phyloP scores from a whole-genome alignment of 495 filamentous ascomycete species.

The Daldinia concentrica region DNA sequence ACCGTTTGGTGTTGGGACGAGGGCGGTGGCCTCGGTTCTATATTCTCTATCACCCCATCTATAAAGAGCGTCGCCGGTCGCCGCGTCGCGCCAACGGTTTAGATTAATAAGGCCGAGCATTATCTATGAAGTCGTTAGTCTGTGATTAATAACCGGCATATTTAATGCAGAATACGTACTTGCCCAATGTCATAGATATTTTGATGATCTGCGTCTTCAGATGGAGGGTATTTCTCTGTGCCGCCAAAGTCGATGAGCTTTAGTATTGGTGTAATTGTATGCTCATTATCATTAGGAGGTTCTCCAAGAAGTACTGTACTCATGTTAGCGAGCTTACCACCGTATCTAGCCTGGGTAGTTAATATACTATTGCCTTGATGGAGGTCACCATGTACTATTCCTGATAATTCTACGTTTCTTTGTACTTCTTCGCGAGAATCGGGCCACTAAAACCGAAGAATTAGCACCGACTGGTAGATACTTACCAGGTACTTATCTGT shows the following conservation, averaged over 20 bases:
- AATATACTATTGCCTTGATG: background rate
- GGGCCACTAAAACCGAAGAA: background rate
- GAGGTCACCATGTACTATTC: constrained; percentile 2
- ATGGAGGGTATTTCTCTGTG: background rate
- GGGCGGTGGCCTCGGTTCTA: background rate
- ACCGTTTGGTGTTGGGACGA: background rate
- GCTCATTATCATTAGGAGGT: background rate
- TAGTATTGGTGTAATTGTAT: background rate
- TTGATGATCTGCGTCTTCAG: background rate
- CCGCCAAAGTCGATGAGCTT: background rate
- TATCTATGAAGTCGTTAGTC: background rate
- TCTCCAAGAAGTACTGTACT: background rate
- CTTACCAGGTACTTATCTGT: background rate
- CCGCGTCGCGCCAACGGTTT: background rate
- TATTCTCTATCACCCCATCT: background rate
- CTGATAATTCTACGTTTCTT: background rate
- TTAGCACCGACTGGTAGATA: background rate
- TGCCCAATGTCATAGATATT: background rate
- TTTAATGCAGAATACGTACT: background rate
- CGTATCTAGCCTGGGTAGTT: background rate
- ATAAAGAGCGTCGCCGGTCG: background rate
- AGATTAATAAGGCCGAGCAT: background rate
- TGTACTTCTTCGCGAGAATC: background rate
- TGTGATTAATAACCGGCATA: background rate
- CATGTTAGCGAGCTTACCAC: background rate